Base-by-base conservation (phyloP, 2,329 filamentous ascomycete genomes). In the Phialemonium atrogriseum region DNA sequence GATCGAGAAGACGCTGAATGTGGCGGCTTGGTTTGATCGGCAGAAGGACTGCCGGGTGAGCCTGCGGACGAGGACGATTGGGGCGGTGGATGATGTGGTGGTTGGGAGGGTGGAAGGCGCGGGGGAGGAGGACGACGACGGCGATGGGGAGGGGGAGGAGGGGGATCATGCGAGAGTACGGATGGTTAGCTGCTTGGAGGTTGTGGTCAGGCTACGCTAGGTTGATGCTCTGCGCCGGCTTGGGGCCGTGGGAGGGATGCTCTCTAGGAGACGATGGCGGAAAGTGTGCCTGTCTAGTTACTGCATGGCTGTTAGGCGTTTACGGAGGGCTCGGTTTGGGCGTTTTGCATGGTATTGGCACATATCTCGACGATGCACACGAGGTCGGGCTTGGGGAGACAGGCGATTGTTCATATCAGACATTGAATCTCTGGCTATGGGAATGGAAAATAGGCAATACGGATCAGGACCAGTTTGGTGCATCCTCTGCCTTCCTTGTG, bases 11-110 rank as follows among this genome's bases (percentile, higher is more conserved):
- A 72, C 72, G 1, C 52, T 83, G 36, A 62, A 70, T 16, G 52
- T 86, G 5, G 81, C 73, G 0, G 53, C 70, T 20, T 80, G 73
- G 63, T 84, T 85, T 42, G 68, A 74, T 52, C 64, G 71, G 33
- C 68, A 79, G 52, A 60, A 54, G 10, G 73, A 75, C 39, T 78
- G 73, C 40, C 48, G 54, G 5, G 75, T 85, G 2, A 58, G 62
- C 43, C 47, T 84, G 31, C 61, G 66, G 49, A 84, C 80, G 27
- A 68, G 71, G 35, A 82, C 69, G 30, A 62, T 81, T 11, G 64
- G 64, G n/a, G 71, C 76, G 3, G 64, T 85, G 26, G 81, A 87
- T 47, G 80, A 85, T 51, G 58, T 85, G 18, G 58, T 76, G 32
- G 40, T 34, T 11, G 39, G 31, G 11, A 41, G 35, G 13, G 45